Conservation (phyloP, 202 grass and related monocot species). For the Alloteropsis angusta region DNA sequence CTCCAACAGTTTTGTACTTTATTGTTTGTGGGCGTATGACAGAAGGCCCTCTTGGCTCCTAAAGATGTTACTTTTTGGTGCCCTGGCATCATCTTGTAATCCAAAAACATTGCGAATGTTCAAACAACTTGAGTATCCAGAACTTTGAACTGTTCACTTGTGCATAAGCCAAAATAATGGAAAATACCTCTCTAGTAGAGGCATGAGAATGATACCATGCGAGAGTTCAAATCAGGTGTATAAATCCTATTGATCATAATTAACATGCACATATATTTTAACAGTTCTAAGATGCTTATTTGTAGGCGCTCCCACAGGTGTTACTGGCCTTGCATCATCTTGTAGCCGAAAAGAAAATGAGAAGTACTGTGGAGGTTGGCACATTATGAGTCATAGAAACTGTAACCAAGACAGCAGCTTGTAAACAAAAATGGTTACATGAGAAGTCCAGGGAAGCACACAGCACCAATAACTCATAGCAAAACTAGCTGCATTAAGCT, state of each 20-base stretch:
- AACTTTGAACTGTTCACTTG: background rate
- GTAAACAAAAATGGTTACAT: background rate
- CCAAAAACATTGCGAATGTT: too few relatives aligned
- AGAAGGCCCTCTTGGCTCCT: too few relatives aligned
- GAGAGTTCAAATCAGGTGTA: background rate
- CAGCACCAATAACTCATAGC: background rate
- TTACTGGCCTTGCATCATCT: background rate
- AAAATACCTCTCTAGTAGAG: too few relatives aligned
- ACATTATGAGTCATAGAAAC: background rate
- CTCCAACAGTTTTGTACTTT: too few relatives aligned
- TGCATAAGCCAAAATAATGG: too few relatives aligned
- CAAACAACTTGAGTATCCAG: background rate
- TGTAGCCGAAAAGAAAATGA: background rate
- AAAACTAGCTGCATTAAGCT: constrained; percentile 20
- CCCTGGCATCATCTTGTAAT: too few relatives aligned
- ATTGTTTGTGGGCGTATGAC: too few relatives aligned
- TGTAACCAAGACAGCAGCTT: background rate
- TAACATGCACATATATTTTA: background rate
- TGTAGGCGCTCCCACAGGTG: background rate
- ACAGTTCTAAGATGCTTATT: background rate
- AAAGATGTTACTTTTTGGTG: too few relatives aligned
- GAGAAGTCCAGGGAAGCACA: background rate
- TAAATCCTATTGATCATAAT: background rate
- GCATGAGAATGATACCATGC: background rate
- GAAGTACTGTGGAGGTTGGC: background rate